These are phyloP conservation scores for Bonia amplexicaulis DNA, from an alignment of 176 grass and related monocot species.

Conservation along the genomic window DNA sequence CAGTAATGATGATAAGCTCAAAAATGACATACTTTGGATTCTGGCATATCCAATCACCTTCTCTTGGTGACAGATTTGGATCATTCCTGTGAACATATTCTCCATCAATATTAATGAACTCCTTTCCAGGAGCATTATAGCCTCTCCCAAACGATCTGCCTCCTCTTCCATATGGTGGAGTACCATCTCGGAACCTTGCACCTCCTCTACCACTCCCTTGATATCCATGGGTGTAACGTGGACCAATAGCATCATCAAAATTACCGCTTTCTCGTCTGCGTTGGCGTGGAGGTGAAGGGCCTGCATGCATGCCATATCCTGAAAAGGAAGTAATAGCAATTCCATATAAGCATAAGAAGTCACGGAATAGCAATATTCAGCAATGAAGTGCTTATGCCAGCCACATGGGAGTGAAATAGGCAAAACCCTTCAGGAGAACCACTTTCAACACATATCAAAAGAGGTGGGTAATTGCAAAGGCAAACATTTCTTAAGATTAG, in stretches of 20 bases:
- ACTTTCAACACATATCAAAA: conserved; percentile 33
- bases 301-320: conserved; percentile 63
- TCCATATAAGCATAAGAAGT: conserved; percentile 23
- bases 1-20: neutral
- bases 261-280: conserved; percentile 37
- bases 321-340: conserved; percentile 37
- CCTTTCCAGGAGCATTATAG: conserved; percentile 42
- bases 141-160: conserved; percentile 59
- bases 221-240: conserved; percentile 47
- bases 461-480: conserved; percentile 25
- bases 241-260: conserved; percentile 45
- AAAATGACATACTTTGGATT: conserved; percentile 56
- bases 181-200: conserved; percentile 59
- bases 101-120: conserved; percentile 48
- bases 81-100: conserved; percentile 94
- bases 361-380: conserved; percentile 6
- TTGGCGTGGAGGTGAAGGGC: conserved; percentile 49
- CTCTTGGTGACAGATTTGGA: conserved; percentile 86
- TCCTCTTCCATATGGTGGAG: conserved; percentile 57
- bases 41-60: conserved; percentile 97
- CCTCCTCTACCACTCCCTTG: conserved; percentile 65
- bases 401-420: conserved; percentile 39
- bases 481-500: conserved; percentile 27
- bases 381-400: conserved; percentile 48
- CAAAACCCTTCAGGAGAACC: conserved; percentile 37